Percentiles rank a stretch among this genome's conserved stretches.
These are phyloP conservation scores for Chrysoporthe cubensis DNA, from an alignment of 2,329 filamentous ascomycete species.

Conservation along the genomic window DNA sequence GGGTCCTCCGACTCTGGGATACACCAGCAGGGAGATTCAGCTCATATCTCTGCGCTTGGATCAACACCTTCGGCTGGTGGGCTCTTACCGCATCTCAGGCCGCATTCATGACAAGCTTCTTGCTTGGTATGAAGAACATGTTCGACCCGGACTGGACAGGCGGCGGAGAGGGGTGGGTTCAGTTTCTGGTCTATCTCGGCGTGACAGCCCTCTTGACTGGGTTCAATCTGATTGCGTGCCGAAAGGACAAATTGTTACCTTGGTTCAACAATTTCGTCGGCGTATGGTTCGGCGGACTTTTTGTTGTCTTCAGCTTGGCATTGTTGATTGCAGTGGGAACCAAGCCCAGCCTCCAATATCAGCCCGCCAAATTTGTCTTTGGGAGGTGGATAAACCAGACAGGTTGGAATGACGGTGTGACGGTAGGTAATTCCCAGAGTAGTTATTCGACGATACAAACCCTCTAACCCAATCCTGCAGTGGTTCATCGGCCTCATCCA, in stretches of 20 bases:
- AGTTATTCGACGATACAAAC: not conserved
- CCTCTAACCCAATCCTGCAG: not conserved
- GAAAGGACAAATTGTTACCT: conserved; percentile 51
- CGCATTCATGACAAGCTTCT: conserved; percentile 62
- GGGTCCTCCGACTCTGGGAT: conserved; percentile 48
- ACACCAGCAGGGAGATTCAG: conserved; percentile 48
- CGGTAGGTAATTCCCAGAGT: conserved; percentile 26
- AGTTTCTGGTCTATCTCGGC: conserved; percentile 59
- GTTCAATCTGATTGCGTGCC: conserved; percentile 43
- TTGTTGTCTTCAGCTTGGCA: conserved; percentile 55
- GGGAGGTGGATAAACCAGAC: conserved; percentile 54
- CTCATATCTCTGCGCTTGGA: conserved; percentile 63
- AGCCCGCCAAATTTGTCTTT: conserved; percentile 56
- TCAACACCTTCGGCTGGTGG: conserved; percentile 65
- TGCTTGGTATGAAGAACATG: conserved; percentile 60
- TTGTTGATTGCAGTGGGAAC: conserved; percentile 57
- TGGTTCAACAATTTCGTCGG: conserved; percentile 56
- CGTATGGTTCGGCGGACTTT: conserved; percentile 54
- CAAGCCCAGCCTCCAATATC: conserved; percentile 48
- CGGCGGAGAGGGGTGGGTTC: conserved; percentile 52
- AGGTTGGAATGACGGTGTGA: conserved; percentile 58
- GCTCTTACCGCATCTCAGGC: conserved; percentile 58
- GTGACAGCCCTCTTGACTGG: conserved; percentile 29
- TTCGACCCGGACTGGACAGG: conserved; percentile 47
- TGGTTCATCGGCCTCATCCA: conserved; percentile 63